Percentiles rank a stretch among this genome's conserved stretches.
phyloP scores from a whole-genome alignment of 108 stramenopile species.

The Stephanodiscus triporus region DNA sequence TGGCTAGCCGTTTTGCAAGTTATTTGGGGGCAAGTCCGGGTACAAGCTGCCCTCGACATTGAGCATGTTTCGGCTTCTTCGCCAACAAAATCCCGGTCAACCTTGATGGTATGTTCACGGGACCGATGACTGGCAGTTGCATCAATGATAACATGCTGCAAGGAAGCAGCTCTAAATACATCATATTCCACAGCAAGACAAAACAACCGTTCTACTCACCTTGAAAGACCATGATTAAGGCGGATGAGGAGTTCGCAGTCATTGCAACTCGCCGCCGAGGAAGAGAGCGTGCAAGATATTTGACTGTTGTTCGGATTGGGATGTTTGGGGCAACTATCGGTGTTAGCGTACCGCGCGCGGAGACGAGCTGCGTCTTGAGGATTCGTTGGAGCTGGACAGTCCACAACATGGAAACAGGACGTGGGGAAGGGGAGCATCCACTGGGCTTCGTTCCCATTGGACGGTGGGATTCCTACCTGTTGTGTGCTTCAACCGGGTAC shows the following conservation, averaged over 20 bases:
- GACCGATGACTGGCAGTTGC: not conserved
- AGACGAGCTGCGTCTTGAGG: too few relatives aligned
- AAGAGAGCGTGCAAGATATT: too few relatives aligned
- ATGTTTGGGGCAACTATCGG: too few relatives aligned
- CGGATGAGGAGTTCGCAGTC: conserved; percentile 41
- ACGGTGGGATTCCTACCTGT: too few relatives aligned
- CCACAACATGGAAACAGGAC: too few relatives aligned
- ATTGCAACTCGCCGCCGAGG: conserved; percentile 41
- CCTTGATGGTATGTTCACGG: conserved; percentile 48
- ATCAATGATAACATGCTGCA: conserved; percentile 54
- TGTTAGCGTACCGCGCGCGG: too few relatives aligned
- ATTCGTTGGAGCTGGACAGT: too few relatives aligned
- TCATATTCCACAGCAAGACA: conserved; percentile 77
- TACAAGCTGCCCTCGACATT: conserved; percentile 70
- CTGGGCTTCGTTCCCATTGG: too few relatives aligned
- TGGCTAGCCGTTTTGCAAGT: too few relatives aligned
- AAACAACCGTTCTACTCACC: conserved; percentile 71
- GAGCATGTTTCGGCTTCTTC: conserved; percentile 76
- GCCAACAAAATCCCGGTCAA: conserved; percentile 76
- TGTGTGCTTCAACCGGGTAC: too few relatives aligned
- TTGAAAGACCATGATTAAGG: conserved; percentile 32
- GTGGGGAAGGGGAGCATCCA: too few relatives aligned
- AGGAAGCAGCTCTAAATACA: conserved; percentile 71
- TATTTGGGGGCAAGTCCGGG: conserved; percentile 78
- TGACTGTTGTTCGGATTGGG: too few relatives aligned